Conservation (phyloP, 1,139 yeast species). For the Geotrichum carabidarum region DNA sequence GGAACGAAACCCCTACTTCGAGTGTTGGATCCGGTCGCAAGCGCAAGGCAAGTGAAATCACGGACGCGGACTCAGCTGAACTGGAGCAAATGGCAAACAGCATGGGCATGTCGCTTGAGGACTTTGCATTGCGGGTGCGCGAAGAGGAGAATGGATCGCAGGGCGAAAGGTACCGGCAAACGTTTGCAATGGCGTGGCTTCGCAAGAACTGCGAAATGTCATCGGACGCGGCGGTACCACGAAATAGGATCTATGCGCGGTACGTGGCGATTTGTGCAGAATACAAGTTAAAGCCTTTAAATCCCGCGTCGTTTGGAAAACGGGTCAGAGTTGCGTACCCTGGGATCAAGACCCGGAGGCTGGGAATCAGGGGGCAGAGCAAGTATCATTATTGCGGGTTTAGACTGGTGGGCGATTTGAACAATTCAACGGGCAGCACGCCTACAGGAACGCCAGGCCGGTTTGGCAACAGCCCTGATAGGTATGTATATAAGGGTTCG, state of each 20-base stretch:
- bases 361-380: slow-evolving; percentile 85
- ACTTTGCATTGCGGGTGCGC: slow-evolving; percentile 49
- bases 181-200: slow-evolving; percentile 79
- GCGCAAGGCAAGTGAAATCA: slow-evolving; percentile 19
- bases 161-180: slow-evolving; percentile 65
- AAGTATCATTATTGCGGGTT: slow-evolving; percentile 91
- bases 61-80: slow-evolving; percentile 36
- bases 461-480: slow-evolving; percentile 26
- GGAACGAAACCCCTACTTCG: slow-evolving; percentile 3
- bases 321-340: slow-evolving; percentile 72
- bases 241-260: slow-evolving; percentile 75
- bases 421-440: slow-evolving; percentile 29
- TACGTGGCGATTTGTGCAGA: slow-evolving; percentile 72
- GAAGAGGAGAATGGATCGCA: slow-evolving; percentile 42
- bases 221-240: slow-evolving; percentile 70
- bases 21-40: slow-evolving; percentile 15
- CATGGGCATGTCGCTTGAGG: slow-evolving; percentile 47
- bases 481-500: background rate
- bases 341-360: slow-evolving; percentile 67
- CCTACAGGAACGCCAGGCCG: slow-evolving; percentile 32
- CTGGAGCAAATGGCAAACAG: slow-evolving; percentile 48
- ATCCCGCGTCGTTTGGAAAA: slow-evolving; percentile 90
- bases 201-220: slow-evolving; percentile 61
- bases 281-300: slow-evolving; percentile 60
- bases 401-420: slow-evolving; percentile 50